phyloP scores from a whole-genome alignment of 2,329 filamentous ascomycete species.

The Laburnicola sp. region DNA sequence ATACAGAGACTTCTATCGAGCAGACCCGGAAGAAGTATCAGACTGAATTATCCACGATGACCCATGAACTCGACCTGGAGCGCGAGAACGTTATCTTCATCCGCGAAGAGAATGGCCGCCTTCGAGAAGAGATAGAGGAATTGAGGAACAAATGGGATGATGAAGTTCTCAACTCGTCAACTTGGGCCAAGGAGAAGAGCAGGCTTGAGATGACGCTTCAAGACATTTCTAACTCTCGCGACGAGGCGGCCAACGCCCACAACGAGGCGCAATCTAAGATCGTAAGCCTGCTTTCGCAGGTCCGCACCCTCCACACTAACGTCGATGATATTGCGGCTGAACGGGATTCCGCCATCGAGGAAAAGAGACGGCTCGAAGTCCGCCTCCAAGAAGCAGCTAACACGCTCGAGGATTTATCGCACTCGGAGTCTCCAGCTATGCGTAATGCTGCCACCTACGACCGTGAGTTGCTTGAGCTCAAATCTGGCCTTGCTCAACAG shows the following conservation, averaged over 20 bases:
- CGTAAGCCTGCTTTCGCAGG: slow-evolving; percentile 85
- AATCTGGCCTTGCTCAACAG: slow-evolving; percentile 84
- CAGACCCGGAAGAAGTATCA: slow-evolving; percentile 98
- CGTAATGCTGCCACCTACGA: slow-evolving; percentile 88
- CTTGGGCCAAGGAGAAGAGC: slow-evolving; percentile 97
- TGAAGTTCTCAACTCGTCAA: slow-evolving; percentile 94
- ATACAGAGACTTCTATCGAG: slow-evolving; percentile 94
- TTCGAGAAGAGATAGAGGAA: slow-evolving; percentile 95
- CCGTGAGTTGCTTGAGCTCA: slow-evolving; percentile 85
- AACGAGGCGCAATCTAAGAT: slow-evolving; percentile 95
- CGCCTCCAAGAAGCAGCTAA: slow-evolving; percentile 85
- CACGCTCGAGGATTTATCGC: slow-evolving; percentile 83
- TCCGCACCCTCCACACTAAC: slow-evolving; percentile 77
- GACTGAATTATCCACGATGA: slow-evolving; percentile 83
- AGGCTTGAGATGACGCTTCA: slow-evolving; percentile 86
- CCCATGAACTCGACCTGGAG: slow-evolving; percentile 89
- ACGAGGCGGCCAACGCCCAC: slow-evolving; percentile 90
- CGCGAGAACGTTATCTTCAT: slow-evolving; percentile 87
- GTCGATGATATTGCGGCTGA: slow-evolving; percentile 86
- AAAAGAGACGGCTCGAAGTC: slow-evolving; percentile 87
- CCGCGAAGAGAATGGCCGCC: slow-evolving; percentile 77
- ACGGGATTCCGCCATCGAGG: slow-evolving; percentile 79
- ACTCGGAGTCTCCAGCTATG: slow-evolving; percentile 82
- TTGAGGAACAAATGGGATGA: slow-evolving; percentile 97
- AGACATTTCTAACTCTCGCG: slow-evolving; percentile 85